Evolutionary conservation across 345 rosid genomes (phyloP), one percentile per base, ranked within the genome.

Genomic region (Pistacia atlantica): DNA sequence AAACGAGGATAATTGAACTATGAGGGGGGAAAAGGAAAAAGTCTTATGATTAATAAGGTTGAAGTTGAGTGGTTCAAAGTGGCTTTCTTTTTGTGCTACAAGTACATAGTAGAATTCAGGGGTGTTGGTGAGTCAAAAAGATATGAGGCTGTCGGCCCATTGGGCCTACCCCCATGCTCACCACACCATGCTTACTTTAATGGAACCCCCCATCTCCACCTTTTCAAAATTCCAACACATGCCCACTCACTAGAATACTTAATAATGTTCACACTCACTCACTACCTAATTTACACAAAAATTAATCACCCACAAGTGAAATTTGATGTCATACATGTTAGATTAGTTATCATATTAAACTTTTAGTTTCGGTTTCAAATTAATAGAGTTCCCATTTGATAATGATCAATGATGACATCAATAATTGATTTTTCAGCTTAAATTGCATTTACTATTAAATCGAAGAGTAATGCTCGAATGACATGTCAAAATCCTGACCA

Each of bases 111-210:
- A 11, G 18, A 48, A 42, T 71, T 72, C 22, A 0, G 25, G 3
- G 35, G 33, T 1, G 33, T 16, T 4, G 49, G 52, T 16, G 71
- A 74, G 67, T 69, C 76, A 46, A 79, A 76, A 51, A 65, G 74
- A 37, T 0, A 33, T 0, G 51, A 46, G 52, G 38, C 28, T 55
- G 75, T 62, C 12, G 66, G 79, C 75, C 81, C 81, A 77, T 75
- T 71, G 81, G 77, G 77, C 79, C 77, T 54, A 64, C 48, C 10
- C 35, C 73, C 59, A 69, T 60, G 77, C 65, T 3, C 45, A 18
- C 49, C 55, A 8, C 49, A 20, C 52, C 61, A 48, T 8, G 58
- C 62, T 2, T 33, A 60, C 46, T 31, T 42, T 16, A 33, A 25
- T 68, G 78, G 71, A 74, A 71, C 71, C 61, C 69, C 56, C 12